Conservation (phyloP, 192 early-diverging fungal species). For the Coemansia sp. region DNA sequence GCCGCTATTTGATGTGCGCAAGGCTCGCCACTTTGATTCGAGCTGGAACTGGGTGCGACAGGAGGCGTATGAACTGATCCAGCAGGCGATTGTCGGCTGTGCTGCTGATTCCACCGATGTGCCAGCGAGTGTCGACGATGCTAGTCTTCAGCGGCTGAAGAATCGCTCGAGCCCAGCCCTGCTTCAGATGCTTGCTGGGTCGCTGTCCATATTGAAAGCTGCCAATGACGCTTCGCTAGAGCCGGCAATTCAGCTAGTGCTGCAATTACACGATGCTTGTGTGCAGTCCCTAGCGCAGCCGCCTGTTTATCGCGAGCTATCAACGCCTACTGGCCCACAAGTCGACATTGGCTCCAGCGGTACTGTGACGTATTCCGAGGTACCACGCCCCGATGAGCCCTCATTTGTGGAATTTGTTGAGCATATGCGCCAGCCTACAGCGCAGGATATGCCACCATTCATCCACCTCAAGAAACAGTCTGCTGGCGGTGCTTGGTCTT, state of each 20-base stretch:
- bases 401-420: slow-evolving; percentile 85
- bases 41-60: slow-evolving; percentile 93
- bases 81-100: slow-evolving; percentile 74
- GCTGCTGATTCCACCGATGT: slow-evolving; percentile 33
- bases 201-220: slow-evolving; percentile 54
- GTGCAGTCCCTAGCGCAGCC: slow-evolving; percentile 61
- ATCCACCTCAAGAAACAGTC: slow-evolving; percentile 6
- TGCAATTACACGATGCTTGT: slow-evolving; percentile 75
- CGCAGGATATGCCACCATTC: slow-evolving; percentile 46
- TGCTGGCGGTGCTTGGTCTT: slow-evolving; percentile 54
- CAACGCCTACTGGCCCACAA: slow-evolving; percentile 74
- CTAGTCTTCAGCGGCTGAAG: slow-evolving; percentile 57
- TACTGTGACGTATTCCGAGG: slow-evolving; percentile 76
- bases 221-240: slow-evolving; percentile 65
- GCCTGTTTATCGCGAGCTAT: slow-evolving; percentile 87
- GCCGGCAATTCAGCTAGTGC: slow-evolving; percentile 52
- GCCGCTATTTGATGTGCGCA: slow-evolving; percentile 74
- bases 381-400: slow-evolving; percentile 67
- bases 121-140: slow-evolving; percentile 68
- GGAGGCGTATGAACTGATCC: slow-evolving; percentile 56
- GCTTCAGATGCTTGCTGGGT: slow-evolving; percentile 76
- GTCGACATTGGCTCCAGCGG: slow-evolving; percentile 74
- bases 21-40: slow-evolving; percentile 86
- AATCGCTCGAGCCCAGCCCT: slow-evolving; percentile 76
- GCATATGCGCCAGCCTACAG: slow-evolving; percentile 63